phyloP scores from a whole-genome alignment of 768 basidiomycete genomes.

The Tricholoma hemisulphureum region DNA sequence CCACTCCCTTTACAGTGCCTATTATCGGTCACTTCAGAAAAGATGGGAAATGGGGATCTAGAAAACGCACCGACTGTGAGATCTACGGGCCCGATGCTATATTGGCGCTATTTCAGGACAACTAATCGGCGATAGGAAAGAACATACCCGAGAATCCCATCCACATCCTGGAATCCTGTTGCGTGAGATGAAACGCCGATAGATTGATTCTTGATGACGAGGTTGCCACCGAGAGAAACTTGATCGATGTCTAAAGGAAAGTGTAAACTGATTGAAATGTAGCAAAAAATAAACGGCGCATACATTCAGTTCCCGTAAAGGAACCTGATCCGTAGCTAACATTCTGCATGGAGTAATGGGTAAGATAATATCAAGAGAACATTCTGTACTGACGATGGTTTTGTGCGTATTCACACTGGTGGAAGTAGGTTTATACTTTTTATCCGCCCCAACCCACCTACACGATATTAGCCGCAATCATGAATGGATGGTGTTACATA shows the following conservation, averaged over 20 bases:
- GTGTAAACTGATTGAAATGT: slow-evolving; percentile 7
- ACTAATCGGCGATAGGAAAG: not conserved
- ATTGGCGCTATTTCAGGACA: not conserved
- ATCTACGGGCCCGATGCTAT: slow-evolving; percentile 58
- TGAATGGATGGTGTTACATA: not conserved
- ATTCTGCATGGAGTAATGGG: slow-evolving; percentile 31
- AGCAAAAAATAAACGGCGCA: not conserved
- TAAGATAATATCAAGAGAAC: not conserved
- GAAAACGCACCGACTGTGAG: slow-evolving; percentile 43
- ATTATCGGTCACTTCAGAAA: not conserved
- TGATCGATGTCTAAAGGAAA: slow-evolving; percentile 50
- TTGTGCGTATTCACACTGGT: slow-evolving; percentile 48
- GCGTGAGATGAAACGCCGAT: slow-evolving; percentile 60
- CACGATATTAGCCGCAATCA: slow-evolving; percentile 39
- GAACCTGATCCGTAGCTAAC: slow-evolving; percentile 64
- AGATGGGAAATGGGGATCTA: not conserved
- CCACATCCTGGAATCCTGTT: slow-evolving; percentile 47
- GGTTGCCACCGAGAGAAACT: slow-evolving; percentile 49
- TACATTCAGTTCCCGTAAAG: slow-evolving; percentile 45
- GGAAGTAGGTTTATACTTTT: slow-evolving; percentile 44
- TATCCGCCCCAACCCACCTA: slow-evolving; percentile 66
- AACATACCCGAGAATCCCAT: slow-evolving; percentile 64
- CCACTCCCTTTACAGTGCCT: not conserved
- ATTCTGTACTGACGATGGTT: slow-evolving; percentile 38
- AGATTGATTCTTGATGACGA: slow-evolving; percentile 54